A percentile compares a stretch with the other conserved stretches of the same genome.
Evolutionary conservation across 2,329 filamentous ascomycete species (phyloP).

Genomic region (Fusarium hostae): DNA sequence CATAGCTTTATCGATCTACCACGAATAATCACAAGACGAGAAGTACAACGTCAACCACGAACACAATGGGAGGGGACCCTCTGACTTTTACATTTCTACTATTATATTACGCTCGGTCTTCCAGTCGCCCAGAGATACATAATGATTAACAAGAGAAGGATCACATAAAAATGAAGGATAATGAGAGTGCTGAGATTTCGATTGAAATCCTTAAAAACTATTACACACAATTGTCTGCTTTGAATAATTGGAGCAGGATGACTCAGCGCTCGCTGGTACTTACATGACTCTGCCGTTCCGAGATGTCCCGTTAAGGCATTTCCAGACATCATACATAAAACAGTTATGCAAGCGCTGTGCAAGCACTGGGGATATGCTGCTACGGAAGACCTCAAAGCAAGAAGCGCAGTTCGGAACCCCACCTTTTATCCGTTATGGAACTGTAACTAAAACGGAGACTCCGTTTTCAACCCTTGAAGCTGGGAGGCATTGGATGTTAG

Average conservation of each 20-base stretch:
- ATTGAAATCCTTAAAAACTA: neutral
- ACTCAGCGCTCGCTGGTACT: neutral
- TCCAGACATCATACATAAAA: neutral
- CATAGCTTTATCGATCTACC: neutral
- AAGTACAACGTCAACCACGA: too few species aligned
- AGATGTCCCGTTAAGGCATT: slow-evolving; percentile 3
- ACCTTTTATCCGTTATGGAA: neutral
- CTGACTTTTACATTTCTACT: neutral
- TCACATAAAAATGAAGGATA: too few species aligned
- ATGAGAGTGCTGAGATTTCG: neutral
- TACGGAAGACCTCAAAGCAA: neutral
- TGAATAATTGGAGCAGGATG: neutral
- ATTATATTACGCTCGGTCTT: neutral
- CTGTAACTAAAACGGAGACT: neutral
- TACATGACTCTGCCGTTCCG: neutral
- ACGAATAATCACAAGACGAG: too few species aligned
- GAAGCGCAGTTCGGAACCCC: neutral
- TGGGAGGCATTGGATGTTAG: neutral
- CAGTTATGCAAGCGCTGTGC: neutral
- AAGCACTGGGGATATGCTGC: rapidly evolving
- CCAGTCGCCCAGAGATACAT: neutral
- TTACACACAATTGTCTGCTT: neutral
- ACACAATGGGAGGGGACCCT: too few species aligned
- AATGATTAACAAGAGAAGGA: neutral
- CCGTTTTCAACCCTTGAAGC: neutral